phyloP scores from a whole-genome alignment of 2,329 filamentous ascomycete species.

The Pyrenophora graminea region DNA sequence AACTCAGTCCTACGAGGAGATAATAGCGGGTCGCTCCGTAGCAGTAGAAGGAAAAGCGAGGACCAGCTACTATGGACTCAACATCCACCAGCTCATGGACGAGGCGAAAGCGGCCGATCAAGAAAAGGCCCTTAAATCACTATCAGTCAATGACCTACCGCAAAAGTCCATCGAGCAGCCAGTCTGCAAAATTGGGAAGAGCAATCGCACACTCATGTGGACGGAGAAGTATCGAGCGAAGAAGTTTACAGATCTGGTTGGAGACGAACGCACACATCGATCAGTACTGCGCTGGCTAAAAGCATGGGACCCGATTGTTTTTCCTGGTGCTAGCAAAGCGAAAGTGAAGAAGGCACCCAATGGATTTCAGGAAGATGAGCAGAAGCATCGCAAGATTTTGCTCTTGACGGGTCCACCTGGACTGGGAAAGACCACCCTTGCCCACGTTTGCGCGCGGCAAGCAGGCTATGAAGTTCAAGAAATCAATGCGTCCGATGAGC shows the following conservation, averaged over 20 bases:
- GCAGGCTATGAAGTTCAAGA: slow-evolving; percentile 96
- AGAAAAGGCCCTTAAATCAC: slow-evolving; percentile 35
- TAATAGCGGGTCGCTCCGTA: slow-evolving; percentile 69
- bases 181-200: slow-evolving; percentile 30
- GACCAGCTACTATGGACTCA: slow-evolving; percentile 86
- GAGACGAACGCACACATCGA: slow-evolving; percentile 91
- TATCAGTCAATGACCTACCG: slow-evolving; percentile 30
- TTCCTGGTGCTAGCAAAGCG: slow-evolving; percentile 71
- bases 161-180: slow-evolving; percentile 48
- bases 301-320: slow-evolving; percentile 89
- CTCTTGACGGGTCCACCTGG: slow-evolving; percentile 90
- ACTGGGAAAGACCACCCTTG: slow-evolving; percentile 92
- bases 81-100: slow-evolving; percentile 82
- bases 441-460: slow-evolving; percentile 92
- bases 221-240: slow-evolving; percentile 95
- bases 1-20: slow-evolving; percentile 64
- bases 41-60: slow-evolving; percentile 67
- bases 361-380: slow-evolving; percentile 66
- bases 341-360: slow-evolving; percentile 56
- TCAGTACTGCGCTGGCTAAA: slow-evolving; percentile 92
- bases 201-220: slow-evolving; percentile 69
- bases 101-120: slow-evolving; percentile 66
- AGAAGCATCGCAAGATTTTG: slow-evolving; percentile 81
- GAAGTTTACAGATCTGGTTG: slow-evolving; percentile 90
- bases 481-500: slow-evolving; percentile 96